Evolutionary conservation across 306 rosid species (phyloP).

Genomic region (Pterocarpus macrocarpus): DNA sequence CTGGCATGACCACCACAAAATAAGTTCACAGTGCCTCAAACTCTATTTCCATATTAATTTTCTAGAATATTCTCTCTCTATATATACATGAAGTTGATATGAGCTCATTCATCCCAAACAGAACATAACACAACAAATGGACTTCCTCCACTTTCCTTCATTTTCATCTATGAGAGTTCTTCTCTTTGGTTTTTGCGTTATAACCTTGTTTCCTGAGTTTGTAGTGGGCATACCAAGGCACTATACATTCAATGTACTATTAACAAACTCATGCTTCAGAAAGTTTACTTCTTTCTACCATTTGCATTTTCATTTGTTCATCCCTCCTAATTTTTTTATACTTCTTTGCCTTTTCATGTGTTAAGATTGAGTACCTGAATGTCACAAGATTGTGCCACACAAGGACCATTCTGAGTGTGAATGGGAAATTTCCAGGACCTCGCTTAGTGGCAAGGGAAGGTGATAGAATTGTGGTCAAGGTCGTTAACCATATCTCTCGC

Average conservation of each 20-base stretch:
- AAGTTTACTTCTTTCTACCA: background rate
- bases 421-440: constrained; percentile 81
- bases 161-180: constrained; percentile 50
- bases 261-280: constrained; percentile 12
- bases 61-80: constrained; percentile 3
- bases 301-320: background rate
- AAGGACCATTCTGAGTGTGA: constrained; percentile 72
- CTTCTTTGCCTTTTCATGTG: background rate
- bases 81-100: constrained; percentile 34
- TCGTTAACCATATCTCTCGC: constrained; percentile 68
- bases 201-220: constrained; percentile 54
- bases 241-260: constrained; percentile 77
- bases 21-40: background rate
- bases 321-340: constrained; percentile 7
- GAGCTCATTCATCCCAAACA: constrained; percentile 12
- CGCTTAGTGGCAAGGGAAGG: constrained; percentile 82
- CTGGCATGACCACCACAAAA: constrained; percentile 40
- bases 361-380: constrained; percentile 66
- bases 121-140: constrained; percentile 50
- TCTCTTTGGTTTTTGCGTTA: constrained; percentile 53
- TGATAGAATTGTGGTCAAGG: constrained; percentile 70
- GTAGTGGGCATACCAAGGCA: constrained; percentile 70
- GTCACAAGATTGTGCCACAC: constrained; percentile 81
- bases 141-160: constrained; percentile 33
- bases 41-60: background rate